phyloP scores from a whole-genome alignment of 2,329 filamentous ascomycete species.

The Diaporthe nobilis region DNA sequence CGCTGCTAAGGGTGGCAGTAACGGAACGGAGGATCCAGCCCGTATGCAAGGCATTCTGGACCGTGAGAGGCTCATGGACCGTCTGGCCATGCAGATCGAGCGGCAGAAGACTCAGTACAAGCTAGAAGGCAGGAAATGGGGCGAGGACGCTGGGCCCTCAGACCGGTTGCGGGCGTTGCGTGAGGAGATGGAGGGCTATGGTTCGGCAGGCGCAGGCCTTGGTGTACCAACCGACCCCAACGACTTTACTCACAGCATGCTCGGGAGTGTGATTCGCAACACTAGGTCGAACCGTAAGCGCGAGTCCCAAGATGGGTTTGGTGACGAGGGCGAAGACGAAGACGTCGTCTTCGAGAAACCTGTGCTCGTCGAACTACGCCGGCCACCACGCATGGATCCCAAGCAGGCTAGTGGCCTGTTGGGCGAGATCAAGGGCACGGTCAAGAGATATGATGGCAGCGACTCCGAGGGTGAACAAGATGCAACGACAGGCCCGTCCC shows the following conservation, averaged over 20 bases:
- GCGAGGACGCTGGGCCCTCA: slow-evolving; percentile 84
- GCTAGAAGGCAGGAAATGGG: slow-evolving; percentile 93
- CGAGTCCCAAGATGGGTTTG: slow-evolving; percentile 48
- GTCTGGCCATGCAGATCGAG: slow-evolving; percentile 94
- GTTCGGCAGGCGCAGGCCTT: slow-evolving; percentile 60
- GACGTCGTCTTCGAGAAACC: slow-evolving; percentile 83
- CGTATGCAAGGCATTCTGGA: slow-evolving; percentile 95
- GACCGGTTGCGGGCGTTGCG: slow-evolving; percentile 92
- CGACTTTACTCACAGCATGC: slow-evolving; percentile 79
- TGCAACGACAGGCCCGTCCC: slow-evolving; percentile 80
- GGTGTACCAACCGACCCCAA: slow-evolving; percentile 64
- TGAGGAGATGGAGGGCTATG: slow-evolving; percentile 87
- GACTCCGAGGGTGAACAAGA: slow-evolving; percentile 79
- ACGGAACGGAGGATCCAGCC: slow-evolving; percentile 75
- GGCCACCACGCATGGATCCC: slow-evolving; percentile 77
- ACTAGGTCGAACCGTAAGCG: slow-evolving; percentile 61
- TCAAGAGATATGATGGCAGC: slow-evolving; percentile 80
- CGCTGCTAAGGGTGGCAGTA: slow-evolving; percentile 71
- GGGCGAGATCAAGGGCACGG: slow-evolving; percentile 81
- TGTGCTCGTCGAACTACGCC: slow-evolving; percentile 81
- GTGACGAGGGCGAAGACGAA: slow-evolving; percentile 68
- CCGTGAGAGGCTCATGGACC: slow-evolving; percentile 91
- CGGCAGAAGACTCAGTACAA: slow-evolving; percentile 98
- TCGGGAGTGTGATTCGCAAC: slow-evolving; percentile 78
- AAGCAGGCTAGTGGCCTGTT: slow-evolving; percentile 77